A percentile compares a stretch with the other conserved stretches of the same genome.
phyloP scores from a whole-genome alignment of 768 basidiomycete species.

The Hysterangium stoloniferum region DNA sequence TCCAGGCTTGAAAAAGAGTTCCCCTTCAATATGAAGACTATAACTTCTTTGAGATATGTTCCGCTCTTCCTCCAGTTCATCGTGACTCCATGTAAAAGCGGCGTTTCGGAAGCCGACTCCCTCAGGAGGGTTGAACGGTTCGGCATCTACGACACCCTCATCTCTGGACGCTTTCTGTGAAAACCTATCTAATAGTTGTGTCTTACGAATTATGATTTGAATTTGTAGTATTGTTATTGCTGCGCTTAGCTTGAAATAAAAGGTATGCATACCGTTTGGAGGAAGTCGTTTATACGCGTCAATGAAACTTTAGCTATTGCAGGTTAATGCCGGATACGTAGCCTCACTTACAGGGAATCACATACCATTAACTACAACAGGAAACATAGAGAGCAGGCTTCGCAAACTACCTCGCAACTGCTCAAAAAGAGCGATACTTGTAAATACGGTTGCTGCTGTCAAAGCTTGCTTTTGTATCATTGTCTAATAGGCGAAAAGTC shows the following conservation, averaged over 20 bases:
- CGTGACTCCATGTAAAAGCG: constrained; percentile 15
- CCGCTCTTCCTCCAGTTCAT: not conserved
- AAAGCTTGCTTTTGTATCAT: too few species aligned
- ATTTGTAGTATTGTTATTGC: not conserved
- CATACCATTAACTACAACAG: not conserved
- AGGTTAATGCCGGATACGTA: not conserved
- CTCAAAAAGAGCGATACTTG: constrained; percentile 32
- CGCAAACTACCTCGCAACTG: constrained; percentile 23
- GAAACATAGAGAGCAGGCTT: constrained; percentile 8
- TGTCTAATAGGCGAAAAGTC: not conserved
- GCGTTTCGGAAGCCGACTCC: constrained; percentile 12
- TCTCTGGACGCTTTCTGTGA: constrained; percentile 11
- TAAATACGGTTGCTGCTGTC: constrained; percentile 23
- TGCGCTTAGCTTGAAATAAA: not conserved
- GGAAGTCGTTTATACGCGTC: constrained; percentile 29
- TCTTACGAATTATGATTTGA: not conserved
- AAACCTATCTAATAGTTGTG: not conserved
- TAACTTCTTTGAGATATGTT: constrained; percentile 27
- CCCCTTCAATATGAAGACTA: constrained; percentile 8
- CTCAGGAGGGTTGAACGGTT: not conserved
- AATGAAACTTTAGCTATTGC: constrained; percentile 26
- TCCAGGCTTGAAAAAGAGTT: constrained; percentile 8
- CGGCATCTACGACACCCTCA: not conserved
- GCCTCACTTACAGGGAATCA: not conserved
- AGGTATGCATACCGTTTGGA: constrained; percentile 17